phyloP scores from a whole-genome alignment of 805 yeast species.

The Ogataea pini region DNA sequence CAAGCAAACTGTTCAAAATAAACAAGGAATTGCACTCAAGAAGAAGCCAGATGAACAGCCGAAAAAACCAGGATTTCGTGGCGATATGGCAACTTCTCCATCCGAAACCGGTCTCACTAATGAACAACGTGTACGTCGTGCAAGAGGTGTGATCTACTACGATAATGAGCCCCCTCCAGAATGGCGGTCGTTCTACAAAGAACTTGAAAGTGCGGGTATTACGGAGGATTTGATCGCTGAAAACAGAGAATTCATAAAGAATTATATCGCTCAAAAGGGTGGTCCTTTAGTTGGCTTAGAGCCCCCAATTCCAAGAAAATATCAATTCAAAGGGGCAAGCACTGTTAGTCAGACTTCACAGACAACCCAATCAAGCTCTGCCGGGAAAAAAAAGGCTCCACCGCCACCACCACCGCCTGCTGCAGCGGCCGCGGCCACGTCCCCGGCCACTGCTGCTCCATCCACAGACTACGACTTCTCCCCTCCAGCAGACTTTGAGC shows the following conservation, averaged over 20 bases:
- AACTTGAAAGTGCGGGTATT: slow-evolving; percentile 76
- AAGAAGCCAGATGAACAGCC: slow-evolving; percentile 42
- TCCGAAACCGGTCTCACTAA: slow-evolving; percentile 28
- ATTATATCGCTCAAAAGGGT: slow-evolving; percentile 71
- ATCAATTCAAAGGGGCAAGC: slow-evolving; percentile 33
- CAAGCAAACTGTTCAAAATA: slow-evolving; percentile 81
- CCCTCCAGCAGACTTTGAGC: slow-evolving; percentile 13
- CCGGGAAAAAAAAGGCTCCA: slow-evolving; percentile 35
- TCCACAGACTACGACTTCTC: slow-evolving; percentile 9
- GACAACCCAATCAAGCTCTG: slow-evolving; percentile 8
- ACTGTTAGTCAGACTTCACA: slow-evolving; percentile 8
- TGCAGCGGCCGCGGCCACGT: too few species aligned
- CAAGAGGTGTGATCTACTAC: slow-evolving; percentile 65
- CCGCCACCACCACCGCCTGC: slow-evolving; percentile 41
- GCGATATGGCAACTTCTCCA: slow-evolving; percentile 41
- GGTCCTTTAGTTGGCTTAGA: slow-evolving; percentile 81
- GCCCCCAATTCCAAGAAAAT: slow-evolving; percentile 77
- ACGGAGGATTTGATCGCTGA: slow-evolving; percentile 88
- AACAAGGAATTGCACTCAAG: slow-evolving; percentile 82
- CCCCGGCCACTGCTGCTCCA: too few species aligned
- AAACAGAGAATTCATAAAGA: slow-evolving; percentile 78
- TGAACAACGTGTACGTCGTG: slow-evolving; percentile 56
- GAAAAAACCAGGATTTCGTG: slow-evolving; percentile 61
- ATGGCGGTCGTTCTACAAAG: slow-evolving; percentile 75
- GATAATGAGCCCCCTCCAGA: slow-evolving; percentile 82